A percentile compares a stretch with the other conserved stretches of the same genome.
Conservation (phyloP, 768 basidiomycete genomes). For the Mycena galopus region DNA sequence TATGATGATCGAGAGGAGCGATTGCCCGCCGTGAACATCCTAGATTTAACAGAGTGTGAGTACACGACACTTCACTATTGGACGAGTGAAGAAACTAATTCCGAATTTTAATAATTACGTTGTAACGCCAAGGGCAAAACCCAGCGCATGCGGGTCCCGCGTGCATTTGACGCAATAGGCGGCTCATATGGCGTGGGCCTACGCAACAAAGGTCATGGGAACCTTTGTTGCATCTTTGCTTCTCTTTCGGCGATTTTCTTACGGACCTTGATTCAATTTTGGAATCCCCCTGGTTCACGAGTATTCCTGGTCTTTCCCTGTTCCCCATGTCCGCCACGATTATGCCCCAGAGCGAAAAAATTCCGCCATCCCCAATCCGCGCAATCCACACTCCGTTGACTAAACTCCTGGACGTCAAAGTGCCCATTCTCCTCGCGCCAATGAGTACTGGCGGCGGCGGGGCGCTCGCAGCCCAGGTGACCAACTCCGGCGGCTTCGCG, state of each 20-base stretch:
- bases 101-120: background rate
- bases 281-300: background rate
- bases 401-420: background rate
- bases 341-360: background rate
- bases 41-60: background rate
- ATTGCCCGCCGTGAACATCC: background rate
- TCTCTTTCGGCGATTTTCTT: no score
- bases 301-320: background rate
- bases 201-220: no score
- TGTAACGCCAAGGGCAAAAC: no score
- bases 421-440: constrained; percentile 3
- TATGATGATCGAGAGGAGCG: background rate
- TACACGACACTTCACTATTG: background rate
- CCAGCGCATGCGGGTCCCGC: no score
- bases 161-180: no score
- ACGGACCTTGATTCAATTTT: background rate
- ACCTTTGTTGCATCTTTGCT: no score
- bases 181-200: no score
- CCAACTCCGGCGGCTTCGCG: background rate
- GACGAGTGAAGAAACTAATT: background rate
- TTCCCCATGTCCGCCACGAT: background rate
- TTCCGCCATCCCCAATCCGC: background rate
- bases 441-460: constrained; percentile 11
- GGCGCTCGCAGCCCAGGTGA: background rate
- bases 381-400: constrained; percentile 4